Base-by-base conservation (phyloP, 805 yeast species). In the Zygosaccharomyces pseudorouxii region DNA sequence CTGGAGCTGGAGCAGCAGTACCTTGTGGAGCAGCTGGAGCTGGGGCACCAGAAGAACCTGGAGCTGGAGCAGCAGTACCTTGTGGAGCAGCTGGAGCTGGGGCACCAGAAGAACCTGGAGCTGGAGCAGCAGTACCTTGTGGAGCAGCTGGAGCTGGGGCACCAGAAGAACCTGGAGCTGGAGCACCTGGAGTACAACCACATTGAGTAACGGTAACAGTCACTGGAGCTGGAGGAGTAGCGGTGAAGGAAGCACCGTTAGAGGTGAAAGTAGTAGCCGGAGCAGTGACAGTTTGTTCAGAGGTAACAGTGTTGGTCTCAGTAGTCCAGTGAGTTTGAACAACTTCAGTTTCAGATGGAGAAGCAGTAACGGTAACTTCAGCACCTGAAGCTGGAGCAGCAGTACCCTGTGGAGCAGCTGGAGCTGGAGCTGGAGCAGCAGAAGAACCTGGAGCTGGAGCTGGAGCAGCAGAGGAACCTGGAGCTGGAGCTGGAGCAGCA, bases 331-430 rank as follows among this genome's bases (percentile, higher is more conserved):
- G 42, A 14, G 42, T 39, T 16, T 30, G 27, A 20, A 23, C 25
- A 33, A 23, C 38, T 14, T 38, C 29, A 42, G 33, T 30, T n/a
- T 25, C 28, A 35, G 23, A 22, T 38, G 36, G 20, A 35, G 27
- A 14, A 18, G 47, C 29, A 28, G 60, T 53, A 40, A 51, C 55
- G 14, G 56, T 55, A 30, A 45, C 37, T 14, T 39, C 42, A 23
- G 16, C 16, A 18, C 16, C 27, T 19, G 41, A 14, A n/a, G 42
- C 30, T 39, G 55, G 46, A 9, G 33, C 42, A 25, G 62, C 47
- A 38, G 48, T 42, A 38, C 12, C 14, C 14, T n/a, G 5, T 16
- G 35, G 29, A 19, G 33, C 30, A 18, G 38, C 39, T 22, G 50
- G 20, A 18, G 36, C 35, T n/a, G 43, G 23, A 28, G 33, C 19